Evolutionary conservation across 2,329 filamentous ascomycete genomes (phyloP), one percentile per base, ranked within the genome.

Genomic region (Ilyonectria robusta): DNA sequence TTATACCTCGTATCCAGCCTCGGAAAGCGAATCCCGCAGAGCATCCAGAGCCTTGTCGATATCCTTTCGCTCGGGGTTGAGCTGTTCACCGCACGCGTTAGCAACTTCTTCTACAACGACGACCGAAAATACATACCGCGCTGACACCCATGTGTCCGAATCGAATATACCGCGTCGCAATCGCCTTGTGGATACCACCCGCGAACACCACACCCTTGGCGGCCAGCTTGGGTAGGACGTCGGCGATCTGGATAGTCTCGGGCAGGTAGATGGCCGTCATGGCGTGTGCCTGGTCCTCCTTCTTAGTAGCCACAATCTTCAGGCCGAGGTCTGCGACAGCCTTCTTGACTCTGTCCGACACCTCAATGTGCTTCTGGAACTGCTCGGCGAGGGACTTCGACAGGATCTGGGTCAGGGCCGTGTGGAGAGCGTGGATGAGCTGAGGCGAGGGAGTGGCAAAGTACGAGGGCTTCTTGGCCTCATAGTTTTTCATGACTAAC

Each of bases 201-300:
- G 96, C 96, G 79, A 98, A 98, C 67, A 99, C 89, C 46, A 99
- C 93, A 33, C 94, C 94, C 81, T 93, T 95, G 84, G 93, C 93
- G 69, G 94, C 82, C 70, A 99, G 85, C 78, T 90, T 94, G 13
- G 96, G 95, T 59, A 99, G 87, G 37, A 99, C 86, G 72, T 97
- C 93, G 2, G 94, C 88, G 33, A 93, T 91, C 74, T 92, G 91
- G 59, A 98, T 84, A 46, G 88, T 91, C 68, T 98, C 94, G 2
- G 96, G 96, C 62, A 99, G 88, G 82, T 96, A 98, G 73, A 99
- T 96, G 65, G 96, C 95, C 4, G 96, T 99, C 96, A 99, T 99
- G 76, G 93, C 94, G 81, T 97, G 95, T 47, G 96, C 94, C 84
- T 98, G 95, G 82, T 97, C 93, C 76, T 95, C 94, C 0, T 93